These are phyloP conservation scores for Theileria luwenshuni DNA, from an alignment of 169 alveolate genomes.

Conservation along the genomic window DNA sequence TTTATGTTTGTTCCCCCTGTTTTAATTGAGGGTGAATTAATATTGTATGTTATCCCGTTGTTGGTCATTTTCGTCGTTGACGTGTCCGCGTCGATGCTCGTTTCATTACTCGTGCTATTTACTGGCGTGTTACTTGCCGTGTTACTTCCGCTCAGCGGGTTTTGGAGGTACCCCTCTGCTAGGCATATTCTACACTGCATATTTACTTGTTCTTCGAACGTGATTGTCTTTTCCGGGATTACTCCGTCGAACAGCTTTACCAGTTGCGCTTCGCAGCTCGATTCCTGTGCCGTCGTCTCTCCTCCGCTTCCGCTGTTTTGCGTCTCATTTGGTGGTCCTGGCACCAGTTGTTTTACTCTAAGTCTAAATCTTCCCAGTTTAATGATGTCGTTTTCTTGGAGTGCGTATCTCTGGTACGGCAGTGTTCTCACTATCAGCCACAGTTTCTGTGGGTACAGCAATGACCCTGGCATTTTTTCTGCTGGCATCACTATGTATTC, in stretches of 20 bases:
- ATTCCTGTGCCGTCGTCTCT: slow-evolving; percentile 33
- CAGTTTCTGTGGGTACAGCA: slow-evolving; percentile 79
- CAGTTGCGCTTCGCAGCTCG: slow-evolving; percentile 1
- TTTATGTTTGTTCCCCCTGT: background rate
- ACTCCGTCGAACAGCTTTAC: slow-evolving; percentile 27
- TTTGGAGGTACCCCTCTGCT: slow-evolving; percentile 86
- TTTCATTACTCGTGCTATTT: slow-evolving; percentile 10
- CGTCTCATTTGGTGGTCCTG: slow-evolving; percentile 35
- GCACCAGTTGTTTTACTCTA: slow-evolving; percentile 85
- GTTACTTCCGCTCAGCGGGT: slow-evolving; percentile 19
- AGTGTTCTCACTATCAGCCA: slow-evolving; percentile 90
- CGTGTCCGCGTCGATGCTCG: slow-evolving; percentile 43
- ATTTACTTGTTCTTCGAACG: slow-evolving; percentile 38
- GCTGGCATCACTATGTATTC: slow-evolving; percentile 77
- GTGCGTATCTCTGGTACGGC: slow-evolving; percentile 79
- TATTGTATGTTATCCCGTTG: too few relatives aligned
- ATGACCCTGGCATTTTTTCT: slow-evolving; percentile 54
- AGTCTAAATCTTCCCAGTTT: slow-evolving; percentile 92
- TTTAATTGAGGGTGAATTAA: too few relatives aligned
- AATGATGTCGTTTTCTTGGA: slow-evolving; percentile 90
- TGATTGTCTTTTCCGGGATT: slow-evolving; percentile 39
- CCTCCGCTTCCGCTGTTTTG: slow-evolving; percentile 15
- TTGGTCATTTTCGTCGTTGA: background rate
- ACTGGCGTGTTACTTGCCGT: slow-evolving; percentile 11
- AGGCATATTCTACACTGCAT: slow-evolving; percentile 91